phyloP scores from a whole-genome alignment of 139 green algal species.

The Coccomyxa sp. region DNA sequence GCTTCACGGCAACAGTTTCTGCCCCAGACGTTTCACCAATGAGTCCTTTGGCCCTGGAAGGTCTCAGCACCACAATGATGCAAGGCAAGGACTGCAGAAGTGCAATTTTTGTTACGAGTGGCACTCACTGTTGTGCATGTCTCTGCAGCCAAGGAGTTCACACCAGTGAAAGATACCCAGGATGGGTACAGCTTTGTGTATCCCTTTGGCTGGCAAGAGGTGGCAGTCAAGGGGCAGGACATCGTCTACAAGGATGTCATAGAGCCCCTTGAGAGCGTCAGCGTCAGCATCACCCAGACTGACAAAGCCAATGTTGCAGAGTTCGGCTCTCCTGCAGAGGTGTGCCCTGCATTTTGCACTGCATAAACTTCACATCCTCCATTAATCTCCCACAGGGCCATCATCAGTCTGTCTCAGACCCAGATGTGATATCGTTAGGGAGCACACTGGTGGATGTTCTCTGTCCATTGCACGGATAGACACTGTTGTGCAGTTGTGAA shows the following conservation, averaged over 20 bases:
- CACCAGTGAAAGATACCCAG: constrained; percentile 70
- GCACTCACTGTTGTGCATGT: not conserved
- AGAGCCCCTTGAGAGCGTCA: constrained; percentile 94
- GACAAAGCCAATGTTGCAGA: constrained; percentile 83
- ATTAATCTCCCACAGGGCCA: not conserved
- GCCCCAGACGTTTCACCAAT: too few relatives aligned
- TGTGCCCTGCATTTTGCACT: not conserved
- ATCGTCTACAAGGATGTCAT: constrained; percentile 98
- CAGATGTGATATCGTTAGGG: too few relatives aligned
- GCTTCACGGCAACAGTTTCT: too few relatives aligned
- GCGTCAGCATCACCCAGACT: constrained; percentile 81
- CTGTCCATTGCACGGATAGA: too few relatives aligned
- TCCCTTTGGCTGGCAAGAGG: constrained; percentile 96
- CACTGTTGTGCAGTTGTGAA: too few relatives aligned
- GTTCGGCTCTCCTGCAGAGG: constrained; percentile 64
- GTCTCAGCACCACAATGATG: too few relatives aligned
- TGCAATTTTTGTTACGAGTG: too few relatives aligned
- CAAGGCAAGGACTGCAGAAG: too few relatives aligned
- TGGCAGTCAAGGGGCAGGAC: constrained; percentile 79
- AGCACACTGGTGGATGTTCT: too few relatives aligned
- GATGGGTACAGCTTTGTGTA: constrained; percentile 95
- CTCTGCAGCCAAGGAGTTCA: constrained; percentile 39
- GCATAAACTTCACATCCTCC: not conserved
- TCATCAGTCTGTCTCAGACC: too few relatives aligned
- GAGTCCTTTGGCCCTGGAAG: too few relatives aligned